A percentile compares a stretch with the other conserved stretches of the same genome.
These are phyloP conservation scores for Fraxinus latifolia DNA, from an alignment of 305 asterid species.

Conservation along the genomic window DNA sequence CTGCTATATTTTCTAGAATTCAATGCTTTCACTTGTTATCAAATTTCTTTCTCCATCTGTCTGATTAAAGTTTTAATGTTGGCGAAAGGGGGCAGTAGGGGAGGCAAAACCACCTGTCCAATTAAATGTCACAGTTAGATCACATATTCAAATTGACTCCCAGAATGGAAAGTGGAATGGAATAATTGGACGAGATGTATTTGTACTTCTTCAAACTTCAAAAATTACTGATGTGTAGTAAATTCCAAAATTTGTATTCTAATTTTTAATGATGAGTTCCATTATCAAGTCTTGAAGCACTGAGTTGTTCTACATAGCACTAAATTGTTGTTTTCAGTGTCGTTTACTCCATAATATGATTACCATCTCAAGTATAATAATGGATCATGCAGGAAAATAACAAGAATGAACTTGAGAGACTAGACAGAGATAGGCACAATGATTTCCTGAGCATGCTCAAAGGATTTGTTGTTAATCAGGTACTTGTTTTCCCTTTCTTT, in stretches of 20 bases:
- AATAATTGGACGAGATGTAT: background rate
- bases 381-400: slow-evolving; percentile 72
- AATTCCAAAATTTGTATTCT: background rate
- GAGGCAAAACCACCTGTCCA: background rate
- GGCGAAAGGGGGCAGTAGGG: background rate
- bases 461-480: slow-evolving; percentile 97
- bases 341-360: background rate
- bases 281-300: background rate
- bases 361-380: background rate
- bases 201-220: background rate
- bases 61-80: background rate
- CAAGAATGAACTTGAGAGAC: slow-evolving; percentile 80
- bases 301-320: background rate
- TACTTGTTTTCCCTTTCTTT: slow-evolving; percentile 7
- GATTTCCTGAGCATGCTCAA: slow-evolving; percentile 82
- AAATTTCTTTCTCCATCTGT: background rate
- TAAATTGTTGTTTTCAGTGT: background rate
- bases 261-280: background rate
- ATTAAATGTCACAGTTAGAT: background rate
- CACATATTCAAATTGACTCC: background rate
- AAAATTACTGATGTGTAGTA: background rate
- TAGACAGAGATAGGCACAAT: slow-evolving; percentile 75
- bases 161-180: background rate
- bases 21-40: background rate
- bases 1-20: background rate